Evolutionary conservation across 768 basidiomycete species (phyloP).

Genomic region (Podaxis rugospora): DNA sequence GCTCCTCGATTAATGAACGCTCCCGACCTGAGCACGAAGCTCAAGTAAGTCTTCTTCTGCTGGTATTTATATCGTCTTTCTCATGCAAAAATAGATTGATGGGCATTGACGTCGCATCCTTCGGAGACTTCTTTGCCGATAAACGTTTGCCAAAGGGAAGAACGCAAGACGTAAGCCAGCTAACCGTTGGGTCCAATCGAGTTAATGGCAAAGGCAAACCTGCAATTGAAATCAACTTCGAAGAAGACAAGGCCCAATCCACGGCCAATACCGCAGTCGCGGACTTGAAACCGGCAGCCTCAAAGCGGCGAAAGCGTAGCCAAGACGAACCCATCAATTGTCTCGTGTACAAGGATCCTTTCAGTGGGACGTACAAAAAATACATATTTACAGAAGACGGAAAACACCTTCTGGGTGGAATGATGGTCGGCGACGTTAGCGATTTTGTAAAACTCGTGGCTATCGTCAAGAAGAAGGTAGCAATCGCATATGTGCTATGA

Average conservation of each 20-base stretch:
- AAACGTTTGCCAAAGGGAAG: constrained; percentile 24
- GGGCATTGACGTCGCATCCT: constrained; percentile 54
- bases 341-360: constrained; percentile 68
- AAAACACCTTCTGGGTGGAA: constrained; percentile 67
- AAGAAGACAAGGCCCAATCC: background rate
- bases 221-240: background rate
- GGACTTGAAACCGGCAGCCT: background rate
- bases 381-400: constrained; percentile 72
- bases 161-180: constrained; percentile 2
- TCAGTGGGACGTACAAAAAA: constrained; percentile 70
- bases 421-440: constrained; percentile 74
- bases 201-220: background rate
- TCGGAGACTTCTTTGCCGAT: constrained; percentile 73
- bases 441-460: constrained; percentile 69
- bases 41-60: constrained; percentile 32
- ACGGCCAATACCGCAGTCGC: background rate
- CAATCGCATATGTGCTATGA: background rate
- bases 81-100: constrained; percentile 20
- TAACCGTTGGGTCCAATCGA: background rate
- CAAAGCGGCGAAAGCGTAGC: constrained; percentile 12
- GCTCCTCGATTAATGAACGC: constrained; percentile 38
- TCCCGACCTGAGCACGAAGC: constrained; percentile 68
- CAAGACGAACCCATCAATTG: constrained; percentile 43
- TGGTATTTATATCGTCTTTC: background rate
- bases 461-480: constrained; percentile 64